A percentile compares a stretch with the other conserved stretches of the same genome.
Evolutionary conservation across 345 rosid species (phyloP).

Genomic region (Capsella bursapastoris): DNA sequence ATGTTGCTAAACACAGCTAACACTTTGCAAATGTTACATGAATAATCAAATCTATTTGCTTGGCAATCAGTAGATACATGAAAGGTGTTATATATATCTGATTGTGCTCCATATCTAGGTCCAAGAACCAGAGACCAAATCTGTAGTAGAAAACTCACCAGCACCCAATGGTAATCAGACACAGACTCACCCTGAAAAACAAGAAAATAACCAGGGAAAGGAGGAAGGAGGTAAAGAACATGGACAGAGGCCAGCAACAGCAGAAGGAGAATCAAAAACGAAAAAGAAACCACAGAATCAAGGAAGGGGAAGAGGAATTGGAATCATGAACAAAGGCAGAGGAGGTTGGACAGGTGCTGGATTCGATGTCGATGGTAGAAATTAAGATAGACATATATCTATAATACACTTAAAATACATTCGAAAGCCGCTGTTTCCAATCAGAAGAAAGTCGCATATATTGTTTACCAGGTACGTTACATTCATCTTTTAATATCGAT

Average conservation of each 20-base stretch:
- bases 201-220: constrained; percentile 44
- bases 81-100: constrained; percentile 41
- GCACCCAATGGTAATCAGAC: constrained; percentile 43
- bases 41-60: constrained; percentile 16
- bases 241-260: constrained; percentile 49
- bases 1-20: constrained; percentile 10
- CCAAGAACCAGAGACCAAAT: constrained; percentile 43
- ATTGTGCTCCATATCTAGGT: constrained; percentile 51
- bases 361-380: constrained; percentile 80
- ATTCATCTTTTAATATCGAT: constrained; percentile 25
- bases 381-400: constrained; percentile 32
- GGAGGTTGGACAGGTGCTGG: constrained; percentile 87
- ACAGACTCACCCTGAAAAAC: constrained; percentile 40
- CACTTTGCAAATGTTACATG: constrained; percentile 8
- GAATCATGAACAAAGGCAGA: constrained; percentile 62
- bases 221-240: constrained; percentile 43
- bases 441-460: constrained; percentile 4
- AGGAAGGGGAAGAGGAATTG: constrained; percentile 72
- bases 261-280: constrained; percentile 61
- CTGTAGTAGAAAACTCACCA: constrained; percentile 47
- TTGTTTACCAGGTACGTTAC: constrained; percentile 20
- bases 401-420: neutral
- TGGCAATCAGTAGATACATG: constrained; percentile 2
- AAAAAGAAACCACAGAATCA: constrained; percentile 63
- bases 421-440: neutral